A percentile compares a stretch with the other conserved stretches of the same genome.
phyloP scores from a whole-genome alignment of 176 grass and related monocot genomes.

The Oryza australiensis region DNA sequence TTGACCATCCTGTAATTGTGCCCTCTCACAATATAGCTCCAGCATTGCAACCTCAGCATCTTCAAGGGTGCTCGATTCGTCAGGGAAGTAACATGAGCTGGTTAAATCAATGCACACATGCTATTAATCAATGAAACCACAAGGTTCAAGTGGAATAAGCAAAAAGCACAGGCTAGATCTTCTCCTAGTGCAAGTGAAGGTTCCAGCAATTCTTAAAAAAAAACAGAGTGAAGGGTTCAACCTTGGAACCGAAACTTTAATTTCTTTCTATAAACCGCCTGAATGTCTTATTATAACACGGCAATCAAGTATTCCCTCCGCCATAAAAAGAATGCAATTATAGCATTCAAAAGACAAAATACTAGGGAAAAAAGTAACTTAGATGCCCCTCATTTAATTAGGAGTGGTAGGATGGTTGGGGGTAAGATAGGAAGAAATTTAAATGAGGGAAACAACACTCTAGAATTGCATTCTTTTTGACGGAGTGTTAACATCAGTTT shows the following conservation, averaged over 20 bases:
- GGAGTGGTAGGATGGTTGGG: too few relatives aligned
- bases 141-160: not conserved
- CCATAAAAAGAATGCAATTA: too few relatives aligned
- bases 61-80: constrained; percentile 67
- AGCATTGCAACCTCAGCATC: constrained; percentile 89
- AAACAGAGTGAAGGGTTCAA: not conserved
- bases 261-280: not conserved
- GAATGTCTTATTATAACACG: not conserved
- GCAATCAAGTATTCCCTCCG: not conserved
- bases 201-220: not conserved
- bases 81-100: constrained; percentile 89
- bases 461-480: too few relatives aligned
- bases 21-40: constrained; percentile 84
- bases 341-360: too few relatives aligned
- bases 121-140: not conserved
- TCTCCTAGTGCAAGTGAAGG: not conserved
- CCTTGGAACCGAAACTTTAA: not conserved
- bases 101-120: not conserved
- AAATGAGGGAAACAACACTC: too few relatives aligned
- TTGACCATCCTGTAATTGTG: constrained; percentile 78
- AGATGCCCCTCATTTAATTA: too few relatives aligned
- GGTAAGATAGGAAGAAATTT: too few relatives aligned
- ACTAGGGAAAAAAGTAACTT: too few relatives aligned
- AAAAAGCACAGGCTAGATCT: not conserved
- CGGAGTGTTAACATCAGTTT: too few relatives aligned